Evolutionary conservation across 805 yeast species (phyloP).

Genomic region (Lipomyces lipofer): DNA sequence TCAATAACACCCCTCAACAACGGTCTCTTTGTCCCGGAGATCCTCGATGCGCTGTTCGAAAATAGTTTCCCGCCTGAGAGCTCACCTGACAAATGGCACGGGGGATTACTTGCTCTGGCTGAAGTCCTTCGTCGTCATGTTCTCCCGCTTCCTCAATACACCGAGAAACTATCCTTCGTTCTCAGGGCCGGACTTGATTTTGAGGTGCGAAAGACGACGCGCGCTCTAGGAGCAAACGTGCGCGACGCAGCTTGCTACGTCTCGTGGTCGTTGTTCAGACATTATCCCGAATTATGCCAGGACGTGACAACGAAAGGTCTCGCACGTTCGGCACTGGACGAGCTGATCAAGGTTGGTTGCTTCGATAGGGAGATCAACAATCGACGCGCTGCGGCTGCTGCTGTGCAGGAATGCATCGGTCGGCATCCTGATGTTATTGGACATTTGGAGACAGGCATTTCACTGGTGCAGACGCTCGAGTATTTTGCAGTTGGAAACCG

Average conservation of each 20-base stretch:
- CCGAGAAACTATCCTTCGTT: conserved; percentile 21
- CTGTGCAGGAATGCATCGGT: conserved; percentile 82
- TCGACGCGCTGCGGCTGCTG: conserved; percentile 82
- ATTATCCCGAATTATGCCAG: conserved; percentile 33
- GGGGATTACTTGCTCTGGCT: conserved; percentile 58
- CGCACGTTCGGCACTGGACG: conserved; percentile 34
- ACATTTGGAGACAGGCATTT: conserved; percentile 38
- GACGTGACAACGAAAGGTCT: conserved; percentile 22
- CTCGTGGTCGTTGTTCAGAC: conserved; percentile 71
- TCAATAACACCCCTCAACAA: conserved; percentile 6
- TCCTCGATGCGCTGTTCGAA: conserved; percentile 12
- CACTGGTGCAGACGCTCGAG: conserved; percentile 61
- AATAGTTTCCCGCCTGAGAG: conserved; percentile 8
- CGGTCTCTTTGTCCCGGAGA: conserved; percentile 9
- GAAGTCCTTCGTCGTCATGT: conserved; percentile 43
- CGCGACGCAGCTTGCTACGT: conserved; percentile 85
- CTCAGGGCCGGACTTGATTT: conserved; percentile 46
- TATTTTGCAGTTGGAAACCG: conserved; percentile 50
- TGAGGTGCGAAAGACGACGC: conserved; percentile 55
- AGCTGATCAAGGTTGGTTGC: conserved; percentile 54
- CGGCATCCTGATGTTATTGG: conserved; percentile 46
- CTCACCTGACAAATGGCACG: conserved; percentile 50
- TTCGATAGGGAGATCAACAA: conserved; percentile 75
- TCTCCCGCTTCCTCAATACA: conserved; percentile 8
- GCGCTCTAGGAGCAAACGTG: conserved; percentile 63